Percentiles rank a stretch among this genome's conserved stretches.
Evolutionary conservation across 179 eudicot genomes (phyloP).

Genomic region (Gypsophila paniculata): DNA sequence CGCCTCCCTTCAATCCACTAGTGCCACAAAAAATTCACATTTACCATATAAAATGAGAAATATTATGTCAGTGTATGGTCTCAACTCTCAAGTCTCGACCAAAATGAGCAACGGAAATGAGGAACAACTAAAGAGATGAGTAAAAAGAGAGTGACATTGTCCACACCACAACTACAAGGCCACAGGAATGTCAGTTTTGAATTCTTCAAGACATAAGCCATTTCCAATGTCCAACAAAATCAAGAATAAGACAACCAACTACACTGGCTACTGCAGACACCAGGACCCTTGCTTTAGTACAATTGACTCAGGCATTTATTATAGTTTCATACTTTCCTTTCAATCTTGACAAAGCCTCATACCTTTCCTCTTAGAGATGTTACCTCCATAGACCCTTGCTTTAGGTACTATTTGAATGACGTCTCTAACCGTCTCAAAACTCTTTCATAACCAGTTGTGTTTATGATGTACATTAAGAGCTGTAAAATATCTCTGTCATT

Average conservation of each 20-base stretch:
- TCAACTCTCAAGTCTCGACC: not conserved
- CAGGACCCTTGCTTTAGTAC: not conserved
- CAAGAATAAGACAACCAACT: not conserved
- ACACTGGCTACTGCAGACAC: not conserved
- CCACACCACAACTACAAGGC: not conserved
- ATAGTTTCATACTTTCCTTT: not conserved
- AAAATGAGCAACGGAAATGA: not conserved
- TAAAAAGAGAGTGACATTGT: not conserved
- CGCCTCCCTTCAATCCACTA: not conserved
- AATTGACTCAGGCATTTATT: not conserved
- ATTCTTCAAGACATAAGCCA: not conserved
- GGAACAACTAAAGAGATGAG: not conserved
- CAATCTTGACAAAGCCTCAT: not conserved
- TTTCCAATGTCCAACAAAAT: not conserved
- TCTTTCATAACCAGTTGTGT: not conserved
- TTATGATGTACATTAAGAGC: not conserved
- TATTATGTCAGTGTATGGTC: constrained; percentile 1
- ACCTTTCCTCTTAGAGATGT: not conserved
- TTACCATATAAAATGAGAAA: not conserved
- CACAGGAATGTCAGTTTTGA: not conserved
- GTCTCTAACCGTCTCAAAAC: not conserved
- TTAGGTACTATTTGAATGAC: not conserved
- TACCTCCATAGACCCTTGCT: not conserved
- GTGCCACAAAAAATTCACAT: not conserved
- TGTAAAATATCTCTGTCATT: not conserved